Evolutionary conservation across 371 early-diverging fungal genomes (phyloP), one percentile per base, ranked within the genome.

Genomic region (Circinella minor): DNA sequence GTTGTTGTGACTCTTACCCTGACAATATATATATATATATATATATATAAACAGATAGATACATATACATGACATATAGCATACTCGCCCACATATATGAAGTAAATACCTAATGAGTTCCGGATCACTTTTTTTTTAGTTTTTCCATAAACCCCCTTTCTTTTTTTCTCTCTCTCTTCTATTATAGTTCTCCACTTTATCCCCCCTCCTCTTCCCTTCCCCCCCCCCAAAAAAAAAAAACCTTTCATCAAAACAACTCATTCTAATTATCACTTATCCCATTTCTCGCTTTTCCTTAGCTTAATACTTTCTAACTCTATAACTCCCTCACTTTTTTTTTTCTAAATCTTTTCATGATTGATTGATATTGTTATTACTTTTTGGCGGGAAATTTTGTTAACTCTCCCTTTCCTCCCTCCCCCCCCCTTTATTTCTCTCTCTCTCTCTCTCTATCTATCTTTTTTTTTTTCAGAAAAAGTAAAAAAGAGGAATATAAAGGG

Each of bases 41-140:
- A 65, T n/a, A 55, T 66, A 43, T 10, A 60, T 27, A 60, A 4
- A 34, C 38, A 34, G 54, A 51, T 55, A 71, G 20, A 39, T 36
- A 49, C 46, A 36, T 36, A n/a, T 17, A 37, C 54, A 55, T 36
- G 39, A 20, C 27, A 61, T 34, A 65, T 65, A 65, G 51, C 61
- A 68, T 43, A 68, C 67, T 49, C n/a, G 61, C 60, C 68, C 49
- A 68, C 68, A 68, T 68, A 68, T 47, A 68, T 68, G 66, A 65
- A 51, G 66, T 65, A 20, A 54, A 63, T 59, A 66, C 59, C 48
- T 49, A 47, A 27, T 27, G 37, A 51, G 55, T 18, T 55, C 55
- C 55, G 55, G 55, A 55, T 37, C 61, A 36, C 39, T 36, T 39
- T 61, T 36, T 39, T 61, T 36, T 61, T 61, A 7, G 36, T 36